phyloP scores from a whole-genome alignment of 176 grass and related monocot genomes.

The Thinopyrum elongatum region DNA sequence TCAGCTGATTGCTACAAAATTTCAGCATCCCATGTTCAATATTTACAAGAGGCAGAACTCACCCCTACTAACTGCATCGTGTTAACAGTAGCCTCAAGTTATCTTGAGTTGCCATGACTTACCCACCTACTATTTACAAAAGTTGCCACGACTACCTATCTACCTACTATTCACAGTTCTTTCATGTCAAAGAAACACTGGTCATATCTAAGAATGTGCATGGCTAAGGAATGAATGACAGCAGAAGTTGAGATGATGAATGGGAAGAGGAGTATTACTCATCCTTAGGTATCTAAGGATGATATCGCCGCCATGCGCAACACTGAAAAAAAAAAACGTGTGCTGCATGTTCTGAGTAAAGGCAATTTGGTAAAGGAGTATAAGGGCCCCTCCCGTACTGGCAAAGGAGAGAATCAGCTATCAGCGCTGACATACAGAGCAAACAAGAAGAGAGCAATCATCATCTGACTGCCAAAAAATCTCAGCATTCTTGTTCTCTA shows the following conservation, averaged over 20 bases:
- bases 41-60: slow-evolving; percentile 17
- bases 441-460: neutral
- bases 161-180: neutral
- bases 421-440: neutral
- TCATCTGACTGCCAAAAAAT: neutral
- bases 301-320: neutral
- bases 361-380: neutral
- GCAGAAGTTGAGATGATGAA: neutral
- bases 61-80: neutral
- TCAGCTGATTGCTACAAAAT: neutral
- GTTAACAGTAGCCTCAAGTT: too few relatives aligned
- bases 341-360: neutral
- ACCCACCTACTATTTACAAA: neutral
- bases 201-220: neutral
- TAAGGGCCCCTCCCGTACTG: neutral
- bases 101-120: too few relatives aligned
- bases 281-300: too few relatives aligned
- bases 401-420: neutral
- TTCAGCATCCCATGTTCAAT: neutral
- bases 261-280: neutral
- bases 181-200: neutral
- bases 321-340: neutral
- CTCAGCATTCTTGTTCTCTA: too few relatives aligned
- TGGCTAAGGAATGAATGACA: neutral
- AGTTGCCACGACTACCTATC: neutral